phyloP scores from a whole-genome alignment of 257 asterid genomes.

The Fraxinus americana region DNA sequence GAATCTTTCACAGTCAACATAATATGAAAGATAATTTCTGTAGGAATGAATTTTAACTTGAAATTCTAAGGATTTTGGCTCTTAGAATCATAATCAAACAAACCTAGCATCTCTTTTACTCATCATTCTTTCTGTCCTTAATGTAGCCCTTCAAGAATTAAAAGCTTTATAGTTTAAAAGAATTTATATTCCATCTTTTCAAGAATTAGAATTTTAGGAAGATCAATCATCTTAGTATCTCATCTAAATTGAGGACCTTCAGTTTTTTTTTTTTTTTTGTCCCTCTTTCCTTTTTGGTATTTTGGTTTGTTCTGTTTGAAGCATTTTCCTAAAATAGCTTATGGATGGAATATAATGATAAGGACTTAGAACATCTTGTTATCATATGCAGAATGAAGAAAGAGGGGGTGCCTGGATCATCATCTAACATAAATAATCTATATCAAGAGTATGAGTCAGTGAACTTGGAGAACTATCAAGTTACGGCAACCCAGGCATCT shows the following conservation, averaged over 20 bases:
- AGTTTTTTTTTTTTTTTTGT: background rate
- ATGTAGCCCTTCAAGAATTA: background rate
- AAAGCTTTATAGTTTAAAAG: background rate
- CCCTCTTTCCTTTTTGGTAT: background rate
- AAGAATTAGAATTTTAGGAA: no score
- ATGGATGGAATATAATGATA: background rate
- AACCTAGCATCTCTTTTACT: background rate
- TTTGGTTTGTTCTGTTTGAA: background rate
- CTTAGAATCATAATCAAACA: no score
- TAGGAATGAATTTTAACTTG: background rate
- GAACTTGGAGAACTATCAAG: conserved; percentile 18
- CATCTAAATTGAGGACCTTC: background rate
- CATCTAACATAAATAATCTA: background rate
- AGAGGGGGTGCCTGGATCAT: background rate
- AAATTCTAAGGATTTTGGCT: no score
- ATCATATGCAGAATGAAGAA: conserved; percentile 18
- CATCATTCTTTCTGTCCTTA: background rate
- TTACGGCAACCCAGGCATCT: no score
- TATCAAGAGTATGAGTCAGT: conserved; percentile 11
- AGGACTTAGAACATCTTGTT: background rate
- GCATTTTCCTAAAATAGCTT: background rate
- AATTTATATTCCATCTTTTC: background rate
- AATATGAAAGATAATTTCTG: background rate
- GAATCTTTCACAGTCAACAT: background rate
- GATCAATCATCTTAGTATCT: no score